These are phyloP conservation scores for Pachyrhizus erosus DNA, from an alignment of 306 rosid species.

Conservation along the genomic window DNA sequence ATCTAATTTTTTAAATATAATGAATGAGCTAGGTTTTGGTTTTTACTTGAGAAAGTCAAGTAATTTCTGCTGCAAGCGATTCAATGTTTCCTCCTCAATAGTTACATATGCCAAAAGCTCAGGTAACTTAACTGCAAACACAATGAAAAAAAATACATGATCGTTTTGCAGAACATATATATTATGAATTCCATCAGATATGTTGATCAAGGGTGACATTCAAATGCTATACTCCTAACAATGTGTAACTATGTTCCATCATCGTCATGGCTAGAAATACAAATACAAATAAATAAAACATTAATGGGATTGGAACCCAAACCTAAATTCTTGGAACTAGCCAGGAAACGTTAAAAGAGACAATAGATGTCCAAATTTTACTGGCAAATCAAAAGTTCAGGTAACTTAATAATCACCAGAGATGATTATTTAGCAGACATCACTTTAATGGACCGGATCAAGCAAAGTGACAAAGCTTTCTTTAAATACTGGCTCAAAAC, in stretches of 20 bases:
- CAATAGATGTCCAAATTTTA: background rate
- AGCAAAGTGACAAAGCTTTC: constrained; percentile 23
- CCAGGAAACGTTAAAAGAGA: constrained; percentile 13
- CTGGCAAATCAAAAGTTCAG: constrained; percentile 66
- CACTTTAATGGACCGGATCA: constrained; percentile 20
- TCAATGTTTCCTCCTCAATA: constrained; percentile 89
- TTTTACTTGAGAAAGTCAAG: constrained; percentile 78
- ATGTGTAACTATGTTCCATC: background rate
- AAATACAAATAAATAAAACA: constrained; percentile 30
- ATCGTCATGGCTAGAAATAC: background rate
- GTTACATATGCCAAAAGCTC: constrained; percentile 89
- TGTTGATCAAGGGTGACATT: constrained; percentile 34
- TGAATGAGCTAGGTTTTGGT: constrained; percentile 32
- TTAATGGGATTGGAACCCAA: background rate
- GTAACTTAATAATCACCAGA: constrained; percentile 59
- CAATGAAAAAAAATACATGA: constrained; percentile 46
- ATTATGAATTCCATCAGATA: constrained; percentile 28
- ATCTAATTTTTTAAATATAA: constrained; percentile 17
- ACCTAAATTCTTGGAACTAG: constrained; percentile 26
- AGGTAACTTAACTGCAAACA: constrained; percentile 88
- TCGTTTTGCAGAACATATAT: constrained; percentile 18
- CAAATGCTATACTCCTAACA: constrained; percentile 9
- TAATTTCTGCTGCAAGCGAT: constrained; percentile 75
- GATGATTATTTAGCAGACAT: constrained; percentile 26
- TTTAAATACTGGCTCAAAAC: constrained; percentile 24